Conservation (phyloP, 768 basidiomycete genomes). For the Xanthoconium purpureum region DNA sequence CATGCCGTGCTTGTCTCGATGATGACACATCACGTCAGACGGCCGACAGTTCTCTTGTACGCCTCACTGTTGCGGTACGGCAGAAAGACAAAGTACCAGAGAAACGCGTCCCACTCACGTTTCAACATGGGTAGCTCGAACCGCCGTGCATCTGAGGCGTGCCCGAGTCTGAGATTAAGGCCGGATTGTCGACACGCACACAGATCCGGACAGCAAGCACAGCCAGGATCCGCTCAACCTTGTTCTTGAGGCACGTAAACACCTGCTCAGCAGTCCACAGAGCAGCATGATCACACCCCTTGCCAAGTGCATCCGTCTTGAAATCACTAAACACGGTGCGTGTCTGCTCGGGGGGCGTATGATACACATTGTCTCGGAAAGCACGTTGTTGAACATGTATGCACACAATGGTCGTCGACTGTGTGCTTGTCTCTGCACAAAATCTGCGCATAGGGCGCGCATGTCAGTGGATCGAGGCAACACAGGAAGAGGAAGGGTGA, state of each 20-base stretch:
- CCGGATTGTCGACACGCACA: neutral
- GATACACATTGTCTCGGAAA: conserved; percentile 43
- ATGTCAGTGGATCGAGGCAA: neutral
- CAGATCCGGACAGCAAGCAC: conserved; percentile 33
- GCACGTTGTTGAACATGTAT: conserved; percentile 48
- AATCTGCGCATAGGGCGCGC: too few relatives aligned
- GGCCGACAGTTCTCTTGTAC: conserved; percentile 39
- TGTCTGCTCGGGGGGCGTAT: conserved; percentile 33
- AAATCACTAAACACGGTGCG: conserved; percentile 45
- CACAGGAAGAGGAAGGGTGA: neutral
- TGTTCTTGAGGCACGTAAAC: conserved; percentile 42
- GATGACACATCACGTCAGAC: conserved; percentile 24
- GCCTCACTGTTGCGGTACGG: conserved; percentile 55
- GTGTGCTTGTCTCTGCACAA: conserved; percentile 31
- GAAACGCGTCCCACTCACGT: conserved; percentile 36
- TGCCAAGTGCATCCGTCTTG: conserved; percentile 29
- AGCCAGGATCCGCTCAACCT: conserved; percentile 39
- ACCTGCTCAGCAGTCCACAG: conserved; percentile 42
- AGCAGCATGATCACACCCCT: conserved; percentile 35
- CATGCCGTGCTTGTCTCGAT: conserved; percentile 4
- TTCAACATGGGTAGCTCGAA: conserved; percentile 22
- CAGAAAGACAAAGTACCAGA: conserved; percentile 52
- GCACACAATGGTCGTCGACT: conserved; percentile 40
- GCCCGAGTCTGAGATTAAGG: neutral
- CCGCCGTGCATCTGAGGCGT: conserved; percentile 1